Base-by-base conservation (phyloP, 2,329 filamentous ascomycete genomes). In the Pestalotiopsis sp. region DNA sequence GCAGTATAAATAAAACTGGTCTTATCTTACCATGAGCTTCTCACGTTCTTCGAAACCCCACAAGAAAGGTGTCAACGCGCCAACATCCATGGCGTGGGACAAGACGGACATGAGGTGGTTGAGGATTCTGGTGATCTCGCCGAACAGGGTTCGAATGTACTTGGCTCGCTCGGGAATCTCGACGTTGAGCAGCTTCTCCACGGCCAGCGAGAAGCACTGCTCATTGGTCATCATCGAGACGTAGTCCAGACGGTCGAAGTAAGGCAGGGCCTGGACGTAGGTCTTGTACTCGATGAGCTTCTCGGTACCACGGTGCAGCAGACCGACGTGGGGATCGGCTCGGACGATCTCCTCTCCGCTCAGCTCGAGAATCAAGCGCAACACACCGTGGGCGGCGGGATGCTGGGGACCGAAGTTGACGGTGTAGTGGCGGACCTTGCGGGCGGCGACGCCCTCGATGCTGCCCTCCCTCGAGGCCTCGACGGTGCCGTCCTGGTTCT, bases 161-260 rank as follows among this genome's bases (percentile, higher is more conserved):
- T 99, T 98, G 76, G 96, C 96, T 78, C 96, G 89, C 73, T 96
- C 92, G 27, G 96, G 96, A 72, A 99, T 93, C 81, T 99, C 97
- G 73, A 99, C 87, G 82, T 99, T 99, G 77, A 99, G 87, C 70
- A 99, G 88, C 88, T 99, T 99, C 88, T 99, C 96, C 67, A 98
- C 95, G 23, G 94, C 96, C 73, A 99, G 88, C 49, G 94, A 90
- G 83, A 94, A 99, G 79, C 94, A 97, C 84, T 99, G 96, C 87
- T 99, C 96, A 83, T 99, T 99, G 78, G 96, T 99, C 96, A 99
- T 99, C 97, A 99, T 99, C 77, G 94, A 98, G 75, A 98, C 95
- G 82, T 99, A 99, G 84, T 99, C 96, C 81, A 99, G 88, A 76
- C 96, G 94, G 84, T 99, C 96, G 81, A 99, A 99, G 87, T 99